Evolutionary conservation across 2,329 filamentous ascomycete genomes (phyloP).

Genomic region (Phialophora chinensis): DNA sequence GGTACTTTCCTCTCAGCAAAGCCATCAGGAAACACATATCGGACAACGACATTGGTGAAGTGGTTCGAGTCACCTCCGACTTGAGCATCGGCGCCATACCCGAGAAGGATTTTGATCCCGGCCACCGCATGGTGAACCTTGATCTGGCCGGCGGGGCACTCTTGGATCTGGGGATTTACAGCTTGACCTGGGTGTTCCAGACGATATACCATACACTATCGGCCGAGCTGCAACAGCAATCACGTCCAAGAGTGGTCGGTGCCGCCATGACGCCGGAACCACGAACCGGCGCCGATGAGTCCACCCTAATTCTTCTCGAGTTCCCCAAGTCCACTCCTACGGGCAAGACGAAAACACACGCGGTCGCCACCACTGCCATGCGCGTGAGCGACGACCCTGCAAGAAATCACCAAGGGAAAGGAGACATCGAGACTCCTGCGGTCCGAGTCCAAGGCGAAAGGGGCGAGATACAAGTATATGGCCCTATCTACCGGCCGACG

Average conservation of each 20-base stretch:
- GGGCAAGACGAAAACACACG: conserved; percentile 64
- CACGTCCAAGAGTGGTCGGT: conserved; percentile 60
- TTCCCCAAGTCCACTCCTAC: conserved; percentile 33
- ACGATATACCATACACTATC: conserved; percentile 64
- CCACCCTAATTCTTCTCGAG: conserved; percentile 41
- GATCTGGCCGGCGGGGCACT: conserved; percentile 83
- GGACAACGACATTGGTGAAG: conserved; percentile 60
- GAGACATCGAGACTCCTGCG: conserved; percentile 36
- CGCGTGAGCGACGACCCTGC: conserved; percentile 40
- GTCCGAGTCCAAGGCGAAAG: conserved; percentile 42
- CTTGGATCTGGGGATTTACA: conserved; percentile 86
- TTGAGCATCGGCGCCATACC: conserved; percentile 41
- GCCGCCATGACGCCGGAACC: conserved; percentile 50
- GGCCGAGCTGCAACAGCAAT: conserved; percentile 17
- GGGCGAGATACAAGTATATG: conserved; percentile 42
- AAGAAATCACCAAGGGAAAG: conserved; percentile 26
- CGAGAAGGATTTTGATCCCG: conserved; percentile 56
- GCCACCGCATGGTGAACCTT: conserved; percentile 78
- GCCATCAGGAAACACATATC: conserved; percentile 69
- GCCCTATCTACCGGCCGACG: conserved; percentile 41
- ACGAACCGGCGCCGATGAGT: conserved; percentile 42
- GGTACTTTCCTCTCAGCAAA: conserved; percentile 84
- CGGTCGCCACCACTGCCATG: conserved; percentile 41
- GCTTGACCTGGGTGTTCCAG: conserved; percentile 83
- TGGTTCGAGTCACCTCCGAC: conserved; percentile 70